Evolutionary conservation across 1,284 basidiomycete genomes (phyloP).

Genomic region (Amylostereum areolatum): DNA sequence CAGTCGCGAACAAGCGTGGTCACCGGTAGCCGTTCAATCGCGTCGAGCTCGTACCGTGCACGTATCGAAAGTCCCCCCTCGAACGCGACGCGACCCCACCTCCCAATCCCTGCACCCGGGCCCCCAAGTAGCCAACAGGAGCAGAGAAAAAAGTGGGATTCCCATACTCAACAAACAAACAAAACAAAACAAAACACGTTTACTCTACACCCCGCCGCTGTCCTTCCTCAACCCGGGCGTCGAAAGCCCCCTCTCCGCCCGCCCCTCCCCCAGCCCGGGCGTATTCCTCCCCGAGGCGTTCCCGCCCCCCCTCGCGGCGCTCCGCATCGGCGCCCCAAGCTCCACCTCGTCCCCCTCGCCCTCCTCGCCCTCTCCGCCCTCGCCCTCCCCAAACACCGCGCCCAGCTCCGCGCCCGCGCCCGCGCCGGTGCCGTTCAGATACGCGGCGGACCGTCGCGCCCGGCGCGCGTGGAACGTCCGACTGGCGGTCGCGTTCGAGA

Average conservation of each 20-base stretch:
- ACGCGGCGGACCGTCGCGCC: constrained; percentile 36
- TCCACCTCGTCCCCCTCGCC: not conserved
- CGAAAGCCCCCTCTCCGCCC: constrained; percentile 50
- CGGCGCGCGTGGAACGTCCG: constrained; percentile 80
- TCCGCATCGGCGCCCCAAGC: not conserved
- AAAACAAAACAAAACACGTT: too few relatives aligned
- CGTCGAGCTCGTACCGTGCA: too few relatives aligned
- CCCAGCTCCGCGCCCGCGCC: not conserved
- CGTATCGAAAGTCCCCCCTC: too few relatives aligned
- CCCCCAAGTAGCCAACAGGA: too few relatives aligned
- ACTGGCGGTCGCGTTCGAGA: constrained; percentile 91
- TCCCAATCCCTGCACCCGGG: too few relatives aligned
- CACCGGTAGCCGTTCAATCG: too few relatives aligned
- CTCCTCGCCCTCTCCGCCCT: not conserved
- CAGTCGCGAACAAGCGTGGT: too few relatives aligned
- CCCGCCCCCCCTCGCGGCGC: constrained; percentile 18
- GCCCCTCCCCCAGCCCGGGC: constrained; percentile 35
- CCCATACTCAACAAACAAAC: too few relatives aligned
- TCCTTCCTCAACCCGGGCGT: constrained; percentile 47
- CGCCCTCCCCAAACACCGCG: not conserved
- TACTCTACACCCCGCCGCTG: constrained; percentile 24
- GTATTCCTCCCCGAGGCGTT: constrained; percentile 11
- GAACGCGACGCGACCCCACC: too few relatives aligned
- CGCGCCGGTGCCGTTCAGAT: too few relatives aligned
- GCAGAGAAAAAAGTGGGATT: too few relatives aligned